These are phyloP conservation scores for Suhomyces maxii DNA, from an alignment of 1,139 yeast genomes.

Conservation along the genomic window DNA sequence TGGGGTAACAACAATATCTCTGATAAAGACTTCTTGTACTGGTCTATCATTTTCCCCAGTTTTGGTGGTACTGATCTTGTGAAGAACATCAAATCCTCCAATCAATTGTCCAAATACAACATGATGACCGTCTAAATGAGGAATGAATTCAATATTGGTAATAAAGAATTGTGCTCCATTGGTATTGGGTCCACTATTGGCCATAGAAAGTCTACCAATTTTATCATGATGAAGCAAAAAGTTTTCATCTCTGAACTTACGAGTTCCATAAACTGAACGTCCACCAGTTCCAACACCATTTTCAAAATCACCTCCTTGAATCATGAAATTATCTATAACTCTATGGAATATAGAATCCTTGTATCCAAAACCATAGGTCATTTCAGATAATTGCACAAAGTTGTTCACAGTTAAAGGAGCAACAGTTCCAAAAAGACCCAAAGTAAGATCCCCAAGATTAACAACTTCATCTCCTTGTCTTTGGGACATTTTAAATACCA, in stretches of 20 bases:
- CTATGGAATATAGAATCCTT: slow-evolving; percentile 34
- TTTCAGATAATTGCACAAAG: slow-evolving; percentile 34
- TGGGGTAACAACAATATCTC: slow-evolving; percentile 23
- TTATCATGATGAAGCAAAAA: slow-evolving; percentile 36
- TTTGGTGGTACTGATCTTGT: slow-evolving; percentile 13
- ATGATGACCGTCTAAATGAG: slow-evolving; percentile 51
- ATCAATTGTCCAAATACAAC: slow-evolving; percentile 59
- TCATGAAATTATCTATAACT: slow-evolving; percentile 37
- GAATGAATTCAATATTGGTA: slow-evolving; percentile 23
- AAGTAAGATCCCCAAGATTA: slow-evolving; percentile 19
- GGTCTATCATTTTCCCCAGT: slow-evolving; percentile 14
- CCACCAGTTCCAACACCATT: slow-evolving; percentile 32
- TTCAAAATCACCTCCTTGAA: slow-evolving; percentile 43
- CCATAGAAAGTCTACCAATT: slow-evolving; percentile 44
- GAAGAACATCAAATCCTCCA: slow-evolving; percentile 29
- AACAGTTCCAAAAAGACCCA: slow-evolving; percentile 24
- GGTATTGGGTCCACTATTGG: slow-evolving; percentile 42
- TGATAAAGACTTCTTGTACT: slow-evolving; percentile 14
- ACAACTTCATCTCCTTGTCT: not conserved
- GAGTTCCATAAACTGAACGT: slow-evolving; percentile 27
- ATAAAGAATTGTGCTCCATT: slow-evolving; percentile 47
- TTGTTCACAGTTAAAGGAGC: slow-evolving; percentile 43
- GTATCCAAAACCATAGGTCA: slow-evolving; percentile 39
- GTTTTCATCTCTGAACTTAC: slow-evolving; percentile 39
- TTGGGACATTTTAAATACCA: slow-evolving; percentile 14